Conservation (phyloP, 2,329 filamentous ascomycete genomes). For the Colletotrichum phormii region DNA sequence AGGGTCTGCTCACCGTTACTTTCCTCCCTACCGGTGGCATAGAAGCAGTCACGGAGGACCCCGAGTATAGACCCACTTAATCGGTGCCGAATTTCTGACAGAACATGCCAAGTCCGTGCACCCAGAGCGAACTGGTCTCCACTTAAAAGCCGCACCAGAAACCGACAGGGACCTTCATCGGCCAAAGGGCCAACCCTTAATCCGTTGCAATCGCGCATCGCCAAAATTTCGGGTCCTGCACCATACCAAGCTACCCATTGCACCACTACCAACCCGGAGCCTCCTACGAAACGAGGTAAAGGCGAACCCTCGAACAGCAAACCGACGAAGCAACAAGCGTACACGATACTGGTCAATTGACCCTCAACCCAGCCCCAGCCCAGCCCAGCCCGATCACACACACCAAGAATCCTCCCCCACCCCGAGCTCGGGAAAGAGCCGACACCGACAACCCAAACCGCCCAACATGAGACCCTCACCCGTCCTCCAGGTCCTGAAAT, state of each 20-base stretch:
- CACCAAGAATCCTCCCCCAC: not conserved
- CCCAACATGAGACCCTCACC: slow-evolving; percentile 75
- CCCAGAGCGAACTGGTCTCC: not conserved
- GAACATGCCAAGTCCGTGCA: too few species aligned
- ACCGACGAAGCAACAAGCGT: not conserved
- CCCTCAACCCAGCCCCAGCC: not conserved
- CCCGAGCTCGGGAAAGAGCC: not conserved
- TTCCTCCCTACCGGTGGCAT: not conserved
- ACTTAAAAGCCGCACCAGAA: not conserved
- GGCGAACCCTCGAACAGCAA: not conserved
- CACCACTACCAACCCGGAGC: not conserved
- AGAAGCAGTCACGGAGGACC: not conserved
- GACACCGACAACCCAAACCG: not conserved
- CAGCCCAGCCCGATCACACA: not conserved
- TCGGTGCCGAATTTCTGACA: not conserved
- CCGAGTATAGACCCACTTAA: not conserved
- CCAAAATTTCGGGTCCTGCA: slow-evolving; percentile 34
- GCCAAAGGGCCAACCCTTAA: slow-evolving; percentile 26
- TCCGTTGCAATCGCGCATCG: slow-evolving; percentile 29
- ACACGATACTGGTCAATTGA: not conserved
- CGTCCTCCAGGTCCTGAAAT: slow-evolving; percentile 72
- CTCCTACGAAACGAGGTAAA: not conserved
- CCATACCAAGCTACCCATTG: not conserved
- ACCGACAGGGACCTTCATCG: slow-evolving; percentile 1
- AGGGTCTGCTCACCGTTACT: not conserved